A percentile compares a stretch with the other conserved stretches of the same genome.
phyloP scores from a whole-genome alignment of 2,329 filamentous ascomycete genomes.

The Trichoderma lentiforme region DNA sequence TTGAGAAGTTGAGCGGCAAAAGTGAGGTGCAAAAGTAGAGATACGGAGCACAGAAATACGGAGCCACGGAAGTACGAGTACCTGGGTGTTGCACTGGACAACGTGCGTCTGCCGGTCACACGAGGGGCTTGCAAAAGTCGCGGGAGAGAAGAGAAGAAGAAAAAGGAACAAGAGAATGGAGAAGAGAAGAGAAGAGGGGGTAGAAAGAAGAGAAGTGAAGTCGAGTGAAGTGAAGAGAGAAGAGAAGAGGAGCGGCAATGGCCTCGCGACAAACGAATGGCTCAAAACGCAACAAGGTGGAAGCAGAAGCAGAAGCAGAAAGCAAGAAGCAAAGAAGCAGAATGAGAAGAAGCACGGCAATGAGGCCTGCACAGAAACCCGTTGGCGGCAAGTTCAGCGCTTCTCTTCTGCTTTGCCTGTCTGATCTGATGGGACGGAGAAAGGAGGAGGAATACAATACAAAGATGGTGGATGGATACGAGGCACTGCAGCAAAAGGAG shows the following conservation, averaged over 20 bases:
- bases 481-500: conserved; percentile 17
- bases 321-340: background rate
- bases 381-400: background rate
- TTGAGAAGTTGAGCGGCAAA: background rate
- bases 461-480: conserved; percentile 14
- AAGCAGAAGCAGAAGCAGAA: background rate
- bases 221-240: background rate
- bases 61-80: background rate
- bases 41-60: conserved; percentile 8
- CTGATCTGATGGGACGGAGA: conserved; percentile 10
- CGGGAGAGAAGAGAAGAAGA: background rate
- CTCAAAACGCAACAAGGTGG: background rate
- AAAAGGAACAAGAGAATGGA: background rate
- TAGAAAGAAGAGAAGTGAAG: background rate
- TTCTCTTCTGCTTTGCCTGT: background rate
- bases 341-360: background rate
- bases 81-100: background rate
- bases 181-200: background rate
- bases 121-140: background rate
- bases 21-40: background rate
- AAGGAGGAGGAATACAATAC: conserved; percentile 13
- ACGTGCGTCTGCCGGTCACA: conserved; percentile 9
- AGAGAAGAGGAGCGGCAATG: background rate
- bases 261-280: background rate
- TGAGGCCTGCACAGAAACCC: background rate